These are phyloP conservation scores for Cyberlindnera meyerae DNA, from an alignment of 805 yeast species.

Conservation along the genomic window DNA sequence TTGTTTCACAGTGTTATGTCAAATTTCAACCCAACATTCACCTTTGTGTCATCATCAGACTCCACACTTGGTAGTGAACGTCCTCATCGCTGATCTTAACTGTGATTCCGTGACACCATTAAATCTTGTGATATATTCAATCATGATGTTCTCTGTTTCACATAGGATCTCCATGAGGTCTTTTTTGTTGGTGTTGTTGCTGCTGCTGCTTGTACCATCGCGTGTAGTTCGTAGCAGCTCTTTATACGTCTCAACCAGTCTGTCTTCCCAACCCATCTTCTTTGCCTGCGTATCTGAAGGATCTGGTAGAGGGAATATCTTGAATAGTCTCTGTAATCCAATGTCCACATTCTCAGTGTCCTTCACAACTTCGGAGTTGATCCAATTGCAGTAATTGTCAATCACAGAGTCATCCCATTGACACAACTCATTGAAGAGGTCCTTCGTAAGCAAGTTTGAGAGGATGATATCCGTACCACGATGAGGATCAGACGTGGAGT, in stretches of 20 bases:
- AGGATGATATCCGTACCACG: constrained; percentile 11
- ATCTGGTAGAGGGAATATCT: constrained; percentile 20
- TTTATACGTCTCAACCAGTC: background rate
- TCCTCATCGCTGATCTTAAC: background rate
- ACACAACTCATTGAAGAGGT: constrained; percentile 33
- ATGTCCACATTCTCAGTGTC: constrained; percentile 20
- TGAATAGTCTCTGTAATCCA: constrained; percentile 20
- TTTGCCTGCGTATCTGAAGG: background rate
- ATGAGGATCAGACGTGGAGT: constrained; percentile 4
- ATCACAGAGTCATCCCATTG: constrained; percentile 46
- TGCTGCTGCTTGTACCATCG: no score
- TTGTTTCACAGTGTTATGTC: no score
- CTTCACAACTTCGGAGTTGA: constrained; percentile 32
- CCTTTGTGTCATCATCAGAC: background rate
- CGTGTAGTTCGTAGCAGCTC: background rate
- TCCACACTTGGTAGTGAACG: background rate
- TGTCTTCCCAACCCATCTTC: background rate
- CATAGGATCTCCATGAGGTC: background rate
- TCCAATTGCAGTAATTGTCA: constrained; percentile 47
- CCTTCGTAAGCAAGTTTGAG: constrained; percentile 15
- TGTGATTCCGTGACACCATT: no score
- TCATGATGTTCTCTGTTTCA: no score
- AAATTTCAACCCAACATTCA: no score
- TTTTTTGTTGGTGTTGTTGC: no score
- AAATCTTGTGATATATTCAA: no score